phyloP scores from a whole-genome alignment of 2,329 filamentous ascomycete genomes.

The Ceratocystis smalleyi region DNA sequence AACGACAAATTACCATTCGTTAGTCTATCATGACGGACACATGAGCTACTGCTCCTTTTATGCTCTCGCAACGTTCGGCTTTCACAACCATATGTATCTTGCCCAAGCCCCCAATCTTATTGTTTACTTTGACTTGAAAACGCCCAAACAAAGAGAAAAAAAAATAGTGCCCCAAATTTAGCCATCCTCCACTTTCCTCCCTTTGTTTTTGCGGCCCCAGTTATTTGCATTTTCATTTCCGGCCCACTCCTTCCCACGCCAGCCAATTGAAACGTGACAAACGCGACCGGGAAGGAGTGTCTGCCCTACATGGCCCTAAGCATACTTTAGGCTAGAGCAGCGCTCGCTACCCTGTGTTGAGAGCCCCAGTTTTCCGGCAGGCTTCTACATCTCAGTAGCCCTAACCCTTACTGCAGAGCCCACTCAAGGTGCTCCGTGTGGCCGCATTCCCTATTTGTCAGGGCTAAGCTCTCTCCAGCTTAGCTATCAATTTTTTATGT shows the following conservation, averaged over 20 bases:
- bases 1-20: too few relatives aligned
- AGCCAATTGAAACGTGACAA: neutral
- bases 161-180: neutral
- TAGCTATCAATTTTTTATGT: too few relatives aligned
- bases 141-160: neutral
- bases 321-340: neutral
- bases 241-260: neutral
- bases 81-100: neutral
- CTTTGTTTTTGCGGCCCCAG: neutral
- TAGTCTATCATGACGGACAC: too few relatives aligned
- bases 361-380: too few relatives aligned
- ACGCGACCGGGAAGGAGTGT: neutral
- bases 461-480: too few relatives aligned
- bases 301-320: neutral
- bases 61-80: too few relatives aligned
- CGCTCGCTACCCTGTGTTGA: too few relatives aligned
- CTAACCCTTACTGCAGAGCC: neutral
- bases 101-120: neutral
- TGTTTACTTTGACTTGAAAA: slow-evolving; percentile 2
- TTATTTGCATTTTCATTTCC: neutral
- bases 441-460: too few relatives aligned
- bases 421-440: too few relatives aligned
- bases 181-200: neutral
- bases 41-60: too few relatives aligned
- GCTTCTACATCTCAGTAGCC: neutral